These are phyloP conservation scores for Vitellaria paradoxa DNA, from an alignment of 179 eudicot species.

Conservation along the genomic window DNA sequence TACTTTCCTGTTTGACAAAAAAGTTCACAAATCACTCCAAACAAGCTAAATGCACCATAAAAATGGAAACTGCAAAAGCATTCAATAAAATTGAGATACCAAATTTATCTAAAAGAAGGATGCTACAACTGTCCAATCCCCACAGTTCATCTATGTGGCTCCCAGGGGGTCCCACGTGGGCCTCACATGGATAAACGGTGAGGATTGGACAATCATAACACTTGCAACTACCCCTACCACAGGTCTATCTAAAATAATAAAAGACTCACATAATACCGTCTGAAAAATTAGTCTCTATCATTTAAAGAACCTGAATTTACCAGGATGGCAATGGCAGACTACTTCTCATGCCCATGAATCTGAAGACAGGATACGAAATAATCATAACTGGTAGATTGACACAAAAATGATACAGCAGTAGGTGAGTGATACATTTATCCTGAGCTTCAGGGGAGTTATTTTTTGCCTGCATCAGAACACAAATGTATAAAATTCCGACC, in stretches of 20 bases:
- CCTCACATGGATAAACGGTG: too few species aligned
- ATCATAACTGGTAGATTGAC: slow-evolving; percentile 96
- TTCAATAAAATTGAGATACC: background rate
- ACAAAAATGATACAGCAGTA: slow-evolving; percentile 80
- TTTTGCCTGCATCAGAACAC: slow-evolving; percentile 58
- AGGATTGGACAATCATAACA: too few species aligned
- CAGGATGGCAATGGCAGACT: slow-evolving; percentile 98
- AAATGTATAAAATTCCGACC: background rate
- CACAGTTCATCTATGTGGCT: too few species aligned
- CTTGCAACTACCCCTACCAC: too few species aligned
- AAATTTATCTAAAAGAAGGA: background rate
- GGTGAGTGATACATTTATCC: slow-evolving; percentile 74
- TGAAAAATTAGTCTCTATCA: slow-evolving; percentile 26
- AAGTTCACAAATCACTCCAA: slow-evolving; percentile 15
- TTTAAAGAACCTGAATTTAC: slow-evolving; percentile 77
- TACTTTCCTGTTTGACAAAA: slow-evolving; percentile 71
- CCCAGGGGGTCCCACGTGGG: too few species aligned
- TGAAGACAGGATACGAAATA: slow-evolving; percentile 90
- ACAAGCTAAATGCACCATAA: background rate
- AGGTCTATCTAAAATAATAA: background rate
- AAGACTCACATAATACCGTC: background rate
- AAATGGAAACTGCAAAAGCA: background rate
- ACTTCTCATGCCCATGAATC: slow-evolving; percentile 95
- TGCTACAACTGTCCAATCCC: too few species aligned
- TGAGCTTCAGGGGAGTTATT: slow-evolving; percentile 82